Conservation (phyloP, 371 early-diverging fungal species). For the Chytridium lagenaria region DNA sequence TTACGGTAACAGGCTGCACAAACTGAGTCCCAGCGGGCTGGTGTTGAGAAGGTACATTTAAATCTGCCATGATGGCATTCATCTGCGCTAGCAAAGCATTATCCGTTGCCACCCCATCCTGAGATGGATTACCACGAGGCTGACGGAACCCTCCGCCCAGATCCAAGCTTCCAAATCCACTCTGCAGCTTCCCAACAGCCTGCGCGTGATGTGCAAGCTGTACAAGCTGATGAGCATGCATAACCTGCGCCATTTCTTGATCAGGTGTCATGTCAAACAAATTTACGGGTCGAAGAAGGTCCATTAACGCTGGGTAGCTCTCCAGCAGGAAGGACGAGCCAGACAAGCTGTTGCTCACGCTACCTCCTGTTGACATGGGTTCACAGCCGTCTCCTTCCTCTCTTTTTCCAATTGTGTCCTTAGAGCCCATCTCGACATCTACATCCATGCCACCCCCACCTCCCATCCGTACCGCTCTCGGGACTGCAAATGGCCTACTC, state of each 20-base stretch:
- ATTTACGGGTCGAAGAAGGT: constrained; percentile 24
- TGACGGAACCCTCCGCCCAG: not conserved
- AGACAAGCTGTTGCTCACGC: constrained; percentile 12
- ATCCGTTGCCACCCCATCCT: not conserved
- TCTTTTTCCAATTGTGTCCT: not conserved
- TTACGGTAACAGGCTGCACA: not conserved
- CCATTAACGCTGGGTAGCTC: constrained; percentile 19
- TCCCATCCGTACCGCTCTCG: not conserved
- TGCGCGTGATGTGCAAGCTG: constrained; percentile 29
- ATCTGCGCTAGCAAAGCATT: not conserved
- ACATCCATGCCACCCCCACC: not conserved
- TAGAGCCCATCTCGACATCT: not conserved
- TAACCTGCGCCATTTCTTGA: constrained; percentile 14
- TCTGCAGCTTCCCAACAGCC: constrained; percentile 21
- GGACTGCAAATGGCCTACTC: not conserved
- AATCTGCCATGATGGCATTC: not conserved
- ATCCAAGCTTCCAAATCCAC: constrained; percentile 21
- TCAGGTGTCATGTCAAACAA: constrained; percentile 33
- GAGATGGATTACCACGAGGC: not conserved
- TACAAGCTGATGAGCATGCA: constrained; percentile 40
- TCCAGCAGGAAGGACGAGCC: constrained; percentile 20
- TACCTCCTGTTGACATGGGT: not conserved
- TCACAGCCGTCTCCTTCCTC: not conserved
- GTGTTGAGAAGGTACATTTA: too few species aligned
- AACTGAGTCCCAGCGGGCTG: too few species aligned